phyloP scores from a whole-genome alignment of 805 yeast species.

The Barnettozyma sp. region DNA sequence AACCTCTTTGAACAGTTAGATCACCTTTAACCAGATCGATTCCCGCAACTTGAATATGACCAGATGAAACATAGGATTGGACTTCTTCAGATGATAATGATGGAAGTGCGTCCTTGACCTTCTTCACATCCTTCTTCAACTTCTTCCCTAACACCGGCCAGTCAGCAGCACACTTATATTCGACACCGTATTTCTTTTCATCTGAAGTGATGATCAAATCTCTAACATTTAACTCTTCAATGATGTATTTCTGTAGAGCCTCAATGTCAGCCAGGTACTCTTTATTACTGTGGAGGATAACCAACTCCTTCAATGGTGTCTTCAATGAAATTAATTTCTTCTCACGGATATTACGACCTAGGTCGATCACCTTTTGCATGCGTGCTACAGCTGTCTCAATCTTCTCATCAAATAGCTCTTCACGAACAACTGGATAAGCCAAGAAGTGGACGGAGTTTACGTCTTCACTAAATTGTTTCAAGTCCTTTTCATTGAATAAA shows the following conservation, averaged over 20 bases:
- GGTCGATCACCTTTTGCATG: constrained; percentile 95
- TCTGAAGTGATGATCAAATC: constrained; percentile 82
- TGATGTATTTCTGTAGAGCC: constrained; percentile 68
- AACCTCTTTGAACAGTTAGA: constrained; percentile 80
- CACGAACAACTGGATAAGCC: constrained; percentile 78
- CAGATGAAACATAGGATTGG: constrained; percentile 61
- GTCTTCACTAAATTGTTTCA: constrained; percentile 48
- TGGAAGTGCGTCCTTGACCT: constrained; percentile 92
- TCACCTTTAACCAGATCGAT: constrained; percentile 84
- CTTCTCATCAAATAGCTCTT: constrained; percentile 70
- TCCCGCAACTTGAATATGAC: constrained; percentile 81
- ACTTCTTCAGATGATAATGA: constrained; percentile 74
- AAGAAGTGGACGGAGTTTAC: constrained; percentile 88
- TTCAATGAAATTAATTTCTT: constrained; percentile 89
- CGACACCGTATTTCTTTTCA: constrained; percentile 87
- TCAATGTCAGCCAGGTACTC: constrained; percentile 71
- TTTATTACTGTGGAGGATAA: constrained; percentile 75
- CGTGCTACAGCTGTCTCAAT: constrained; percentile 86
- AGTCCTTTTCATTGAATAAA: constrained; percentile 52
- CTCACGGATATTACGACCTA: constrained; percentile 95
- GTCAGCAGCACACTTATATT: constrained; percentile 92
- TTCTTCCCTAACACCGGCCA: constrained; percentile 99
- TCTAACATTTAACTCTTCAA: constrained; percentile 90
- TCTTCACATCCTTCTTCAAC: constrained; percentile 86
- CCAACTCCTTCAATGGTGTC: constrained; percentile 86